phyloP scores from a whole-genome alignment of 1,284 basidiomycete genomes.

The Sphagnurus paluster region DNA sequence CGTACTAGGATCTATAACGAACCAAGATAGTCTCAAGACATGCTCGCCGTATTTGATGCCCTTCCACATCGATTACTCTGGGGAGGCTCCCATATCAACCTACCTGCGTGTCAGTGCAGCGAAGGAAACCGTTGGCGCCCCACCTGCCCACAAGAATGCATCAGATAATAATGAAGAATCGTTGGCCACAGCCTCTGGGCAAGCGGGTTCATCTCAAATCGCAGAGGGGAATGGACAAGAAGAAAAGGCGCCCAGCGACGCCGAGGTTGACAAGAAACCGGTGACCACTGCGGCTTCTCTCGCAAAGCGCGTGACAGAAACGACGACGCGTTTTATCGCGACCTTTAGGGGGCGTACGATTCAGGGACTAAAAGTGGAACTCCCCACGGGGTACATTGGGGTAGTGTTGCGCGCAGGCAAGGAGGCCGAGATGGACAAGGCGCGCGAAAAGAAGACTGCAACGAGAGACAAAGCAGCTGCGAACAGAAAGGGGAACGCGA shows the following conservation, averaged over 20 bases:
- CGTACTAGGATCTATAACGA: slow-evolving; percentile 4
- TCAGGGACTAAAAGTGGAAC: slow-evolving; percentile 57
- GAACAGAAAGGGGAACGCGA: slow-evolving; percentile 18
- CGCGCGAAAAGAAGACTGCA: slow-evolving; percentile 15
- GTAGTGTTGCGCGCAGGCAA: slow-evolving; percentile 48
- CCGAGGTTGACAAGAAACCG: neutral
- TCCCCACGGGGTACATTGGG: slow-evolving; percentile 71
- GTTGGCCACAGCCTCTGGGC: neutral
- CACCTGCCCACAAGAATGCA: slow-evolving; percentile 18
- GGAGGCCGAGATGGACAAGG: slow-evolving; percentile 16
- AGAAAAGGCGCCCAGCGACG: slow-evolving; percentile 2
- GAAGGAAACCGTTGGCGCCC: slow-evolving; percentile 33
- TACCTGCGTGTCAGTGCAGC: slow-evolving; percentile 62
- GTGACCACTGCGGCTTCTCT: slow-evolving; percentile 10
- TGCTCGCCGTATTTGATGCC: slow-evolving; percentile 73
- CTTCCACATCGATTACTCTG: slow-evolving; percentile 71
- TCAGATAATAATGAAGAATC: slow-evolving; percentile 3
- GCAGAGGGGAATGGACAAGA: slow-evolving; percentile 1
- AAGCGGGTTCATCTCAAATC: slow-evolving; percentile 12
- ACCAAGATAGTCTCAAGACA: slow-evolving; percentile 5
- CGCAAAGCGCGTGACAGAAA: slow-evolving; percentile 20
- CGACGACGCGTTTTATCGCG: slow-evolving; percentile 50
- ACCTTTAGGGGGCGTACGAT: slow-evolving; percentile 73
- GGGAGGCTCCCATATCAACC: slow-evolving; percentile 69
- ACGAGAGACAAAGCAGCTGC: slow-evolving; percentile 10